Percentiles rank a stretch among this genome's conserved stretches.
Evolutionary conservation across 768 basidiomycete species (phyloP).

Genomic region (Tulasnella sp.): DNA sequence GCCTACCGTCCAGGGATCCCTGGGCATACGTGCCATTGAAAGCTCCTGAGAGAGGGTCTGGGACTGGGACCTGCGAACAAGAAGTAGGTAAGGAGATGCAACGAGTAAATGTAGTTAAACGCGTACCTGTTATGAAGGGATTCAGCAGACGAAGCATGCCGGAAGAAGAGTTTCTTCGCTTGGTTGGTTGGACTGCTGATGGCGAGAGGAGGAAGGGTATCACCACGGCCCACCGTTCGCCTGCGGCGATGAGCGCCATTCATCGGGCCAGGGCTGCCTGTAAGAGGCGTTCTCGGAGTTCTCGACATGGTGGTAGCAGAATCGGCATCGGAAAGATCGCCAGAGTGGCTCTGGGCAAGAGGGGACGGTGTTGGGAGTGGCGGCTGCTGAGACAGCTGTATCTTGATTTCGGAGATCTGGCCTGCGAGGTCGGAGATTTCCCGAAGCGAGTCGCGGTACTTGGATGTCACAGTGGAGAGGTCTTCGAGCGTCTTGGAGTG

Average conservation of each 20-base stretch:
- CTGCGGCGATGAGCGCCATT: not conserved
- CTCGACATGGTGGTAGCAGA: not conserved
- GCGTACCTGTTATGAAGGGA: conserved; percentile 75
- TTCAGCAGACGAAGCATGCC: conserved; percentile 75
- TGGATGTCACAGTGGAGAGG: conserved; percentile 59
- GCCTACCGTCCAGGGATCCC: conserved; percentile 20
- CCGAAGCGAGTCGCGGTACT: conserved; percentile 78
- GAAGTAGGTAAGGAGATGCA: too few relatives aligned
- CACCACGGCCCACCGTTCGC: not conserved
- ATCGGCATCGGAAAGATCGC: conserved; percentile 3
- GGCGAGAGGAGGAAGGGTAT: conserved; percentile 8
- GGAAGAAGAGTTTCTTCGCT: conserved; percentile 64
- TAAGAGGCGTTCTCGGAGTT: not conserved
- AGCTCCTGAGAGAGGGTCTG: conserved; percentile 88
- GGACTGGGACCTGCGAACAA: conserved; percentile 84
- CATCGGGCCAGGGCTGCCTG: not conserved
- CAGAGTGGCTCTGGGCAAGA: not conserved
- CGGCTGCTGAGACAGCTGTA: conserved; percentile 24
- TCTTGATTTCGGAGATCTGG: conserved; percentile 80
- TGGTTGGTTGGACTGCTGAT: not conserved
- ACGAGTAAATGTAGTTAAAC: too few relatives aligned
- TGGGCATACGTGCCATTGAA: conserved; percentile 29
- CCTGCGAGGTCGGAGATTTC: conserved; percentile 88
- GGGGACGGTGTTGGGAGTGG: not conserved
- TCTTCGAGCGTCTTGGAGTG: conserved; percentile 71